A percentile compares a stretch with the other conserved stretches of the same genome.
These are phyloP conservation scores for Elsinoe necatrix DNA, from an alignment of 2,329 filamentous ascomycete genomes.

Conservation along the genomic window DNA sequence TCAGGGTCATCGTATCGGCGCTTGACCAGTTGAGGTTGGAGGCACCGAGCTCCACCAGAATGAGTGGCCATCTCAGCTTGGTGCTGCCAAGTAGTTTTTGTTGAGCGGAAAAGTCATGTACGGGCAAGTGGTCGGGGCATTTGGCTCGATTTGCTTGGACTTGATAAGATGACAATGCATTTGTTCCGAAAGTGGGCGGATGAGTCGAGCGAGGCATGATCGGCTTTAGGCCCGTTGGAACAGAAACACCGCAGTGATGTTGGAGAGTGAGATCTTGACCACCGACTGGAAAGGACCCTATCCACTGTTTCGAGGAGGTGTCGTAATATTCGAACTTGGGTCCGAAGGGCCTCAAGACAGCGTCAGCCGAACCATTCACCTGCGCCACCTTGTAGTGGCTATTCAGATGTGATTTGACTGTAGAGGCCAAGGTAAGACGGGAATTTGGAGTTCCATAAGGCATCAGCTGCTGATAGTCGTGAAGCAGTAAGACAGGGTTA, in stretches of 20 bases:
- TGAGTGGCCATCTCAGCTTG: conserved; percentile 39
- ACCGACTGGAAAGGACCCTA: conserved; percentile 21
- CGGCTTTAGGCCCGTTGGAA: conserved; percentile 31
- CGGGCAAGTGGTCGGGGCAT: conserved; percentile 41
- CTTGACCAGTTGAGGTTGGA: conserved; percentile 53
- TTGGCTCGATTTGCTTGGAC: conserved; percentile 42
- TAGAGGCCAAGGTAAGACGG: conserved; percentile 29
- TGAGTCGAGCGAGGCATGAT: conserved; percentile 28
- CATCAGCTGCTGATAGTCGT: conserved; percentile 29
- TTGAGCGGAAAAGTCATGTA: conserved; percentile 48
- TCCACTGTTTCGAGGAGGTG: conserved; percentile 32
- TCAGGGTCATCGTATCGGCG: conserved; percentile 41
- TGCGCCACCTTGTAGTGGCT: conserved; percentile 41
- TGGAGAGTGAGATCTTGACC: conserved; percentile 32
- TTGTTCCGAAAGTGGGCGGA: conserved; percentile 44
- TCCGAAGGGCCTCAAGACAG: conserved; percentile 41
- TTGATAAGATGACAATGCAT: conserved; percentile 21
- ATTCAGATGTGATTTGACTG: conserved; percentile 38
- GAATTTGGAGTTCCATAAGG: conserved; percentile 20
- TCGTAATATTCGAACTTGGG: conserved; percentile 45
- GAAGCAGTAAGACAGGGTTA: conserved; percentile 25
- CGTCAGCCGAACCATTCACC: conserved; percentile 36
- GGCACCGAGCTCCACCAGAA: conserved; percentile 44
- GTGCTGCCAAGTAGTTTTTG: conserved; percentile 42
- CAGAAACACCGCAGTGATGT: conserved; percentile 36